Base-by-base conservation (phyloP, 2,329 filamentous ascomycete genomes). In the Penicillium occitanis region DNA sequence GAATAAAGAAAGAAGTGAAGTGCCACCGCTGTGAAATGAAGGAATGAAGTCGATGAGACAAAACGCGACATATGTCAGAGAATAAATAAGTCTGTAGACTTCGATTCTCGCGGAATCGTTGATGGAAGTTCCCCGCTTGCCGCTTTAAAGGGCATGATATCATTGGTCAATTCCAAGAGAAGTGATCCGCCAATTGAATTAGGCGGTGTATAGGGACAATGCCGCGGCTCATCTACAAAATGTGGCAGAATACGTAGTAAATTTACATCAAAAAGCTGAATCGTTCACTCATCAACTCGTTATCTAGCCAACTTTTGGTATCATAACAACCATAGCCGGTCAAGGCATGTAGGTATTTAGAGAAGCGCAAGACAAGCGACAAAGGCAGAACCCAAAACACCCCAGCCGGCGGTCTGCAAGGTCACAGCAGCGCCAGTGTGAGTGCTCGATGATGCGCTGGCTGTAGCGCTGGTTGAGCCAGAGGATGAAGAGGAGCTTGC, bases 351-450 rank as follows among this genome's bases (percentile, higher is more conserved):
- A 10, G 17, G 48, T 51, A 28, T n/a, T 68, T 71, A 78, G 60
- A 79, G 68, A 63, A 77, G 65, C 40, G 74, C 76, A 55, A 78
- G 64, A 22, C 72, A 73, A 57, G 74, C 77, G 19, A 72, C 68
- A 51, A 79, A 66, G 4, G 71, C 74, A 28, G 73, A 77, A 11
- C 76, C 77, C 11, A 80, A 57, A 33, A 79, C 62, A 35, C 77
- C 75, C 78, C 77, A 79, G 13, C 71, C 71, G 63, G 75, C 78
- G 2, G 75, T 76, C 58, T 77, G 69, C 63, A 79, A 61, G 6
- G 73, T 69, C 19, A 70, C 70, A 8, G 75, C 76, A 61, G 68
- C 72, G 44, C 67, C 75, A 25, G 70, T 75, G 44, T 73, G 75
- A 37, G 74, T 69, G 59, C 78, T 76, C 65, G 73, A 70, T n/a